Evolutionary conservation across 73 alveolate species (phyloP).

Genomic region (Paramecium primaurelia): DNA sequence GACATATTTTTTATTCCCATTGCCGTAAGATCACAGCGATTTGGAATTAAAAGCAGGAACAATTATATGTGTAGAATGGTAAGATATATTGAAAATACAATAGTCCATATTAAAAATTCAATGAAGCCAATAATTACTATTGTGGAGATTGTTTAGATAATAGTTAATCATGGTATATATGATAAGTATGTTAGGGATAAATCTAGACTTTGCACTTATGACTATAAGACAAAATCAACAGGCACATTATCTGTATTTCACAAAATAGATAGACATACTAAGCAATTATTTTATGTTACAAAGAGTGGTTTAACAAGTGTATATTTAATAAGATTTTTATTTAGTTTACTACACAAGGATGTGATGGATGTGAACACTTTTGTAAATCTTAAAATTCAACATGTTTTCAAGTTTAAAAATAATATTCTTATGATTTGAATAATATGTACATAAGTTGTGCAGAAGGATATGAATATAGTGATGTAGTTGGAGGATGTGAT

Average conservation of each 20-base stretch:
- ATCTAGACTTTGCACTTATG: neutral
- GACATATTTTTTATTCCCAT: neutral
- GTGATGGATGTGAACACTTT: conserved; percentile 30
- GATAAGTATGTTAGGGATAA: neutral
- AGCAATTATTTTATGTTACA: neutral
- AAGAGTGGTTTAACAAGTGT: neutral
- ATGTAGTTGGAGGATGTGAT: neutral
- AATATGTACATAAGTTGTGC: neutral
- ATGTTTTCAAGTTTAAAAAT: neutral
- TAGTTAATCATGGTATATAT: neutral
- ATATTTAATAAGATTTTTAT: neutral
- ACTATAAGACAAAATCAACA: neutral
- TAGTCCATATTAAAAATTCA: neutral
- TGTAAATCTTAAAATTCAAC: neutral
- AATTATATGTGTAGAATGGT: conserved; percentile 15
- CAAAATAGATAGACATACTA: neutral
- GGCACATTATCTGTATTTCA: neutral
- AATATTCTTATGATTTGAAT: conserved; percentile 1
- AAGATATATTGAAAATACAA: neutral
- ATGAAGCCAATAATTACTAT: neutral
- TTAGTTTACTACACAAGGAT: neutral
- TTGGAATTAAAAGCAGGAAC: neutral
- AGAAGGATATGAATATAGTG: neutral
- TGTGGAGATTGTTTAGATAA: conserved; percentile 48
- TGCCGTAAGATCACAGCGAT: neutral